These are phyloP conservation scores for Kuraishia piskuri DNA, from an alignment of 805 yeast genomes.

Conservation along the genomic window DNA sequence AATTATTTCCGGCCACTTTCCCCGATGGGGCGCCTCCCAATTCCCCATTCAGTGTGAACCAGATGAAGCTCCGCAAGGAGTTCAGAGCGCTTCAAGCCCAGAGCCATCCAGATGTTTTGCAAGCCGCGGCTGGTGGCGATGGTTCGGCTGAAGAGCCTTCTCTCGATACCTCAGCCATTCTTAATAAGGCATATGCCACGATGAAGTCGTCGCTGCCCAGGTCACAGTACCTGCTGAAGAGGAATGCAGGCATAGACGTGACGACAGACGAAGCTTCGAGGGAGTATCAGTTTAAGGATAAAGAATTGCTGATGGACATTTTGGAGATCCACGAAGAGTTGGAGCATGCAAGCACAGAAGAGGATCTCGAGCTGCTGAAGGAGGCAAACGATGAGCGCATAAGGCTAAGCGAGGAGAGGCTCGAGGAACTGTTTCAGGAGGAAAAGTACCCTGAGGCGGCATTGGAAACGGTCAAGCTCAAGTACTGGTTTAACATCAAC, in stretches of 20 bases:
- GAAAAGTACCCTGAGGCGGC: conserved; percentile 54
- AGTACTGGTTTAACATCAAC: conserved; percentile 78
- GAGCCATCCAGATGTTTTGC: conserved; percentile 71
- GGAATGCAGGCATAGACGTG: conserved; percentile 41
- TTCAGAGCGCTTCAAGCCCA: conserved; percentile 64
- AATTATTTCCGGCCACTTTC: conserved; percentile 69
- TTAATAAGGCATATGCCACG: conserved; percentile 74
- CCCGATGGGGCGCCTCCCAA: conserved; percentile 56
- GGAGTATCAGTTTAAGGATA: conserved; percentile 26
- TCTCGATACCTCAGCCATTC: conserved; percentile 36
- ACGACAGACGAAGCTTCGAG: conserved; percentile 48
- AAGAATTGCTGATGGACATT: conserved; percentile 61
- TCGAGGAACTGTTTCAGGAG: conserved; percentile 37
- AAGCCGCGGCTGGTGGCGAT: conserved; percentile 16
- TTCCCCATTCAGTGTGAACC: conserved; percentile 51
- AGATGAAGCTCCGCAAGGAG: conserved; percentile 56
- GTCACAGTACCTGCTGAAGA: conserved; percentile 48
- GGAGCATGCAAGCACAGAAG: conserved; percentile 52
- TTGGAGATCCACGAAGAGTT: conserved; percentile 80
- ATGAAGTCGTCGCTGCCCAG: conserved; percentile 63
- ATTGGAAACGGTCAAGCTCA: conserved; percentile 58
- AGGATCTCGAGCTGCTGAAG: conserved; percentile 46
- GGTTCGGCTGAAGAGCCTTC: conserved; percentile 8
- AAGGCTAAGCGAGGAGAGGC: conserved; percentile 28
- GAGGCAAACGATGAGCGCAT: conserved; percentile 53